Conservation (phyloP, 805 yeast genomes). For the Saccharomycopsis sp. region DNA sequence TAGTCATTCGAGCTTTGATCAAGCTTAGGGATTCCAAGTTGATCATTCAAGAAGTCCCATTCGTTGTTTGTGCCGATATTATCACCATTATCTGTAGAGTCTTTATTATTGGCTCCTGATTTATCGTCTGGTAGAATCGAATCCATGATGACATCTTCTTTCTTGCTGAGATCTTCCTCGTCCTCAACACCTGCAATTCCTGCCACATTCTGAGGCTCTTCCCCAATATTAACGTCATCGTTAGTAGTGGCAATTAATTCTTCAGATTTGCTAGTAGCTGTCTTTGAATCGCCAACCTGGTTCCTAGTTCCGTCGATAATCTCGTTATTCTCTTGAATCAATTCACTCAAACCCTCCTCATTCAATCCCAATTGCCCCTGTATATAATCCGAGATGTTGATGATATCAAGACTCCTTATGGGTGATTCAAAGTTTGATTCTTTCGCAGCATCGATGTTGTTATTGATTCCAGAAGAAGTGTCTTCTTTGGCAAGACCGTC, state of each 20-base stretch:
- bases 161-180: background rate
- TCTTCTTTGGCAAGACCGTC: background rate
- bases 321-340: background rate
- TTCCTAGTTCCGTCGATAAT: background rate
- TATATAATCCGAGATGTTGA: background rate
- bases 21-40: background rate
- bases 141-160: background rate
- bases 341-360: background rate
- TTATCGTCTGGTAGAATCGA: background rate
- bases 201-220: background rate
- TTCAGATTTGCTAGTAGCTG: no score
- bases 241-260: no score
- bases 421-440: background rate
- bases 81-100: conserved; percentile 1
- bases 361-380: background rate
- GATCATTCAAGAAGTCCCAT: conserved; percentile 7
- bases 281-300: background rate
- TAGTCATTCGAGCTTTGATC: background rate
- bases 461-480: background rate
- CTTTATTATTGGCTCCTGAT: background rate
- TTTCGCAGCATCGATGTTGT: background rate
- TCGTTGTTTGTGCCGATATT: background rate
- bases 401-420: background rate
- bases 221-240: background rate
- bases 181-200: background rate